These are phyloP conservation scores for Corymbia maculata DNA, from an alignment of 345 rosid genomes.

Conservation along the genomic window DNA sequence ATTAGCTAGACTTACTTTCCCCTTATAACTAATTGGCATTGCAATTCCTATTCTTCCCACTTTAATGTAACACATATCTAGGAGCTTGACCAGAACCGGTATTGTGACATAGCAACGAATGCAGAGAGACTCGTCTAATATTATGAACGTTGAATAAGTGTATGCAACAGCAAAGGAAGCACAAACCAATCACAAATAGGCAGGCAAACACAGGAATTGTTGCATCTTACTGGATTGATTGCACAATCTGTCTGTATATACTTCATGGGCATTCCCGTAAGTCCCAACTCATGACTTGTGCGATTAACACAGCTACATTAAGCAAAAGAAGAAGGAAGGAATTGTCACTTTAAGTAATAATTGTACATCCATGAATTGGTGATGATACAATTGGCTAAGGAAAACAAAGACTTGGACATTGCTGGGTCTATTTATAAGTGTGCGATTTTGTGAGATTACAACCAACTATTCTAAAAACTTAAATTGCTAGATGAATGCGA, in stretches of 20 bases:
- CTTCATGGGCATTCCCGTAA: conserved; percentile 74
- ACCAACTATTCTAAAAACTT: too few relatives aligned
- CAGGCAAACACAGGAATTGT: neutral
- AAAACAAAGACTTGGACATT: neutral
- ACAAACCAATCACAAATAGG: neutral
- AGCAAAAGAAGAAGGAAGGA: neutral
- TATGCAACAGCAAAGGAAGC: neutral
- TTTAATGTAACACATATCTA: neutral
- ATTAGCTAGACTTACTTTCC: too few relatives aligned
- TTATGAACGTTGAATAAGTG: neutral
- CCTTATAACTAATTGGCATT: neutral
- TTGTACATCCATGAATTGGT: neutral
- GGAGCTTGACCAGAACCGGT: neutral
- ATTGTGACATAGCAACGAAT: neutral
- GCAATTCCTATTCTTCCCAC: neutral
- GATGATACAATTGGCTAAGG: neutral
- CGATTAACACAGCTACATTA: conserved; percentile 74
- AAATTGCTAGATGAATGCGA: too few relatives aligned
- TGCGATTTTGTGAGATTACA: too few relatives aligned
- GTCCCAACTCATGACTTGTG: conserved; percentile 87
- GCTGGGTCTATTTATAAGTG: neutral
- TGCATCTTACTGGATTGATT: conserved; percentile 50
- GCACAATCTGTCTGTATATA: conserved; percentile 89
- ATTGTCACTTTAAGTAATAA: neutral
- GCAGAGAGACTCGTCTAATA: neutral